These are phyloP conservation scores for Populus hybrid DNA, from an alignment of 441 rosid species.

Conservation along the genomic window DNA sequence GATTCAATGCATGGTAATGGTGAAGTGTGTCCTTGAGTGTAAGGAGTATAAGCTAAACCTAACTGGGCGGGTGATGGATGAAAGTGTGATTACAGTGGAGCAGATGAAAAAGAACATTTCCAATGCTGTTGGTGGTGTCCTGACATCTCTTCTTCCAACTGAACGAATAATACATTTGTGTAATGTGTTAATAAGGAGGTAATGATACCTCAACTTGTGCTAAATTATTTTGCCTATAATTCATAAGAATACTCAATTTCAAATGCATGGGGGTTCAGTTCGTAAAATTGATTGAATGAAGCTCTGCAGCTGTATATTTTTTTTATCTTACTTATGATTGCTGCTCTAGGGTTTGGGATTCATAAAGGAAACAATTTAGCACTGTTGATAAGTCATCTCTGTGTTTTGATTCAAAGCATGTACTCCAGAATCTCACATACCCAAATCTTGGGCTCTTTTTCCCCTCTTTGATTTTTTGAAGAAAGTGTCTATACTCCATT, in stretches of 20 bases:
- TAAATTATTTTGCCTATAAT: background rate
- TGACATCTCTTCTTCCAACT: conserved; percentile 76
- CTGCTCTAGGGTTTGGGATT: background rate
- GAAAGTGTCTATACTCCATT: background rate
- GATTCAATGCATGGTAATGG: conserved; percentile 98
- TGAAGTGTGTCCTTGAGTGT: conserved; percentile 85
- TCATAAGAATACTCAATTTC: background rate
- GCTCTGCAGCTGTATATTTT: background rate
- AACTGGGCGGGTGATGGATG: conserved; percentile 94
- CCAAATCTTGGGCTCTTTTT: background rate
- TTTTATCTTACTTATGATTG: background rate
- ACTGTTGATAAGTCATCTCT: background rate
- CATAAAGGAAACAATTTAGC: background rate
- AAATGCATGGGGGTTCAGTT: background rate
- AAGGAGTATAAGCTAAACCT: conserved; percentile 89
- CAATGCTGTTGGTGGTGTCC: conserved; percentile 58
- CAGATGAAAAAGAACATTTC: conserved; percentile 88
- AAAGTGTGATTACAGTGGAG: conserved; percentile 63
- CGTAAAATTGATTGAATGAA: background rate
- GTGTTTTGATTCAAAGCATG: background rate
- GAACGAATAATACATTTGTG: conserved; percentile 82
- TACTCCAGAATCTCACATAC: background rate
- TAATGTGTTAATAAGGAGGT: conserved; percentile 93
- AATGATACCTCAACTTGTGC: conserved; percentile 17
- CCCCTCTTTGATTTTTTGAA: background rate